These are phyloP conservation scores for Pythium guiyangense DNA, from an alignment of 352 stramenopile species.

Conservation along the genomic window DNA sequence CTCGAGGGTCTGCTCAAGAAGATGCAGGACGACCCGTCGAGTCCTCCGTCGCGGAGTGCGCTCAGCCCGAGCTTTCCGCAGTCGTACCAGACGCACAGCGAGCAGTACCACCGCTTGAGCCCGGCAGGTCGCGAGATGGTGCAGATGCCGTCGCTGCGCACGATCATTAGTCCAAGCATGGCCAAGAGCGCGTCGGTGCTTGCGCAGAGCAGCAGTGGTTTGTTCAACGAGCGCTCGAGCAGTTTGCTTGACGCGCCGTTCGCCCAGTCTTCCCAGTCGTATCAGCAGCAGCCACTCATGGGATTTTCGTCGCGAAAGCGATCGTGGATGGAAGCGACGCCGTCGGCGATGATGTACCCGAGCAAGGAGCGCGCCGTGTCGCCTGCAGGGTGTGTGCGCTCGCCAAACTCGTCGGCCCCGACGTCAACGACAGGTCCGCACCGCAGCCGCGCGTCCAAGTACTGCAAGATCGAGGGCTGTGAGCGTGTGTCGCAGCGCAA, in stretches of 20 bases:
- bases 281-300: too few species aligned
- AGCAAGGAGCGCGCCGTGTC: constrained; percentile 11
- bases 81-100: too few species aligned
- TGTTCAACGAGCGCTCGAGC: too few species aligned
- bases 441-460: constrained; percentile 80
- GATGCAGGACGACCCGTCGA: constrained; percentile 35
- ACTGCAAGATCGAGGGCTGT: constrained; percentile 80
- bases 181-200: constrained; percentile 2
- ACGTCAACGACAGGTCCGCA: constrained; percentile 12
- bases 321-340: constrained; percentile 10
- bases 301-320: constrained; percentile 8
- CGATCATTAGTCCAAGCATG: constrained; percentile 52
- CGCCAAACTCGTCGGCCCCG: constrained; percentile 5
- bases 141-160: constrained; percentile 40
- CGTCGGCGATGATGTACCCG: constrained; percentile 5
- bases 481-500: constrained; percentile 80
- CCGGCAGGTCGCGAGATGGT: constrained; percentile 21
- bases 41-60: constrained; percentile 11
- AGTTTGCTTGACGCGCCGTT: too few species aligned
- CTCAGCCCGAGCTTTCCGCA: too few species aligned
- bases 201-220: too few species aligned
- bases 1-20: constrained; percentile 63
- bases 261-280: not conserved
- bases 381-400: constrained; percentile 12
- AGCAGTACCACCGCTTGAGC: constrained; percentile 17